Conservation (phyloP, 768 basidiomycete species). For the Chalciporus sphaerocephalus region DNA sequence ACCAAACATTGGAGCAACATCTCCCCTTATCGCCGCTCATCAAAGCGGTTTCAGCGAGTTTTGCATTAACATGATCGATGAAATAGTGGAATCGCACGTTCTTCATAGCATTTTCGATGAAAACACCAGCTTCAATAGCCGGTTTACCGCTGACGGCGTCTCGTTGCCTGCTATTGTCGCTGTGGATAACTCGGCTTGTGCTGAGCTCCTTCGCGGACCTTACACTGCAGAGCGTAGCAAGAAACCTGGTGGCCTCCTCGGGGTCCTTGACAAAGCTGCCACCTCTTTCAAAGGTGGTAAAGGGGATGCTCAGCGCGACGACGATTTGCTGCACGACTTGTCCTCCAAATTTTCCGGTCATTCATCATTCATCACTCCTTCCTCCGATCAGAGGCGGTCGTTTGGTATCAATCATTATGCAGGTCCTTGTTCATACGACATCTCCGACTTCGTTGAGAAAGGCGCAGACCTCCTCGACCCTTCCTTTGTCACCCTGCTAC, state of each 20-base stretch:
- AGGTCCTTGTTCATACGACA: constrained; percentile 52
- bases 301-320: constrained; percentile 43
- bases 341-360: constrained; percentile 44
- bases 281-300: constrained; percentile 50
- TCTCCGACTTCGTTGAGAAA: constrained; percentile 44
- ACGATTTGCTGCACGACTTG: constrained; percentile 49
- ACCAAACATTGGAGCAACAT: constrained; percentile 35
- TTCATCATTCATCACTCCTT: constrained; percentile 45
- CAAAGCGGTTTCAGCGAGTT: constrained; percentile 61
- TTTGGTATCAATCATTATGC: constrained; percentile 64
- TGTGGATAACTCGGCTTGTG: constrained; percentile 53
- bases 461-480: constrained; percentile 52
- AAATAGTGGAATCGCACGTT: constrained; percentile 55
- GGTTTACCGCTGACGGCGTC: constrained; percentile 49
- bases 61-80: constrained; percentile 55
- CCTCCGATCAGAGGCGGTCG: constrained; percentile 30
- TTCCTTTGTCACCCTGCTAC: constrained; percentile 50
- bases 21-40: constrained; percentile 52
- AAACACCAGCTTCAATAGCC: constrained; percentile 40
- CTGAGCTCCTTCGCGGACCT: constrained; percentile 57
- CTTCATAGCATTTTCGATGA: constrained; percentile 53
- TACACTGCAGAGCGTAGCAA: constrained; percentile 41
- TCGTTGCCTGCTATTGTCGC: constrained; percentile 43
- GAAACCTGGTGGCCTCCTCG: constrained; percentile 58
- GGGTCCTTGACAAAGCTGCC: constrained; percentile 49